phyloP scores from a whole-genome alignment of 306 rosid species.

The Gastrolobium bilobum region DNA sequence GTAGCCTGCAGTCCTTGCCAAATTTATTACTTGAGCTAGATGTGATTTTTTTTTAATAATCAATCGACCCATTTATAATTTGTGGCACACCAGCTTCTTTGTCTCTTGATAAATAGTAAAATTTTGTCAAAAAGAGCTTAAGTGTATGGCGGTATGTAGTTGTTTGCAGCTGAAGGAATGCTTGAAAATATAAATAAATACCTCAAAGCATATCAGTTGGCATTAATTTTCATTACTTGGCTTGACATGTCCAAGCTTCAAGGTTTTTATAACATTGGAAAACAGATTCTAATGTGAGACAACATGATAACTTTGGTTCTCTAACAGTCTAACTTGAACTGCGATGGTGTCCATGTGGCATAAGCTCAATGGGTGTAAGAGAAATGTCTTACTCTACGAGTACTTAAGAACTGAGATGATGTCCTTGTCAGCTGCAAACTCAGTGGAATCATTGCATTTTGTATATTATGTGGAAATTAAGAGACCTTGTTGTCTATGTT shows the following conservation, averaged over 20 bases:
- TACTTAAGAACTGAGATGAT: not conserved
- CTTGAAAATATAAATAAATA: not conserved
- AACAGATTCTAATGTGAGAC: not conserved
- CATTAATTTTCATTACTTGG: not conserved
- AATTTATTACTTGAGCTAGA: not conserved
- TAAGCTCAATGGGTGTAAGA: not conserved
- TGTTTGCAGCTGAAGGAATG: not conserved
- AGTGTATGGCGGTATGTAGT: not conserved
- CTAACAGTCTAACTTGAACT: not conserved
- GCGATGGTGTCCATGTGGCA: not conserved
- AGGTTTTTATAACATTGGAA: not conserved
- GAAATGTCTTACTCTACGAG: not conserved
- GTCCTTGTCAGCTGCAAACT: not conserved
- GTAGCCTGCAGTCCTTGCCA: not conserved
- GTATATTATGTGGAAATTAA: not conserved
- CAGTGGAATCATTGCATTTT: not conserved
- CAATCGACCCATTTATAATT: conserved; percentile 4
- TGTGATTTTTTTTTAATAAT: not conserved
- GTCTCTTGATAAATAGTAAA: not conserved
- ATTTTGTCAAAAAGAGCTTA: not conserved
- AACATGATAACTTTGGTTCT: not conserved
- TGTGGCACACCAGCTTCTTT: not conserved
- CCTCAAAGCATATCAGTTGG: not conserved
- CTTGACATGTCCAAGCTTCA: not conserved
- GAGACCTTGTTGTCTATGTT: not conserved